Conservation (phyloP, 2,329 filamentous ascomycete species). For the Seiridium unicorne region DNA sequence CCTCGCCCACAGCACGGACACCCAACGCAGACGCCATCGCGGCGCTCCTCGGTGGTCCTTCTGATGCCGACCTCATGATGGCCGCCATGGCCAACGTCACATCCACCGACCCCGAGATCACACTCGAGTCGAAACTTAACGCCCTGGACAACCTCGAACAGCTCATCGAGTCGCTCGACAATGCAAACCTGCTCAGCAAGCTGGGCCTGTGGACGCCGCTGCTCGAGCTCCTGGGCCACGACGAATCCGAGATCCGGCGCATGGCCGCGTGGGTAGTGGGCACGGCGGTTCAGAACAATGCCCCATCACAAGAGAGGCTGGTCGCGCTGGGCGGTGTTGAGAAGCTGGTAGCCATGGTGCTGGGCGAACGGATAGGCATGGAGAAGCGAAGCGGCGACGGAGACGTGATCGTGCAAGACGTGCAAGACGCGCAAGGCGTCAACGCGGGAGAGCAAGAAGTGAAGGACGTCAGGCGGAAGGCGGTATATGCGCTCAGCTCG, state of each 20-base stretch:
- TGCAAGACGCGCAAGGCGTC: conserved; percentile 10
- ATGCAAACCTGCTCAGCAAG: conserved; percentile 87
- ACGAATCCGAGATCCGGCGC: conserved; percentile 70
- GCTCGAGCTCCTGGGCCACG: conserved; percentile 64
- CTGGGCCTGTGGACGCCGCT: conserved; percentile 82
- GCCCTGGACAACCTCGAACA: conserved; percentile 97
- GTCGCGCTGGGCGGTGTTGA: conserved; percentile 65
- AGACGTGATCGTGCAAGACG: conserved; percentile 10
- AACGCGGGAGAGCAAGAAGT: conserved; percentile 47
- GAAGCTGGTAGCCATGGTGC: conserved; percentile 63
- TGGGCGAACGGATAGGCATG: conserved; percentile 21
- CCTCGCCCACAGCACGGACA: background rate
- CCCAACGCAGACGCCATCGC: conserved; percentile 71
- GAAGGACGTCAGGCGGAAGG: conserved; percentile 74
- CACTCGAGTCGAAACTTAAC: conserved; percentile 72
- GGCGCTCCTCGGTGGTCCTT: conserved; percentile 77
- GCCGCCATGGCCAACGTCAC: conserved; percentile 76
- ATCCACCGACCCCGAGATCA: conserved; percentile 57
- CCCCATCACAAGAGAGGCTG: conserved; percentile 73
- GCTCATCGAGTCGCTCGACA: conserved; percentile 88
- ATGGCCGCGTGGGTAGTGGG: conserved; percentile 95
- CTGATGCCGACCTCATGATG: conserved; percentile 90
- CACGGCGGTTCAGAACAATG: conserved; percentile 96
- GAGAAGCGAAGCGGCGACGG: conserved; percentile 11
- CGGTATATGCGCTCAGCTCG: conserved; percentile 83